Evolutionary conservation across 2,329 filamentous ascomycete species (phyloP), one percentile per base, ranked within the genome.

Genomic region (Rhynchosporium secalis): DNA sequence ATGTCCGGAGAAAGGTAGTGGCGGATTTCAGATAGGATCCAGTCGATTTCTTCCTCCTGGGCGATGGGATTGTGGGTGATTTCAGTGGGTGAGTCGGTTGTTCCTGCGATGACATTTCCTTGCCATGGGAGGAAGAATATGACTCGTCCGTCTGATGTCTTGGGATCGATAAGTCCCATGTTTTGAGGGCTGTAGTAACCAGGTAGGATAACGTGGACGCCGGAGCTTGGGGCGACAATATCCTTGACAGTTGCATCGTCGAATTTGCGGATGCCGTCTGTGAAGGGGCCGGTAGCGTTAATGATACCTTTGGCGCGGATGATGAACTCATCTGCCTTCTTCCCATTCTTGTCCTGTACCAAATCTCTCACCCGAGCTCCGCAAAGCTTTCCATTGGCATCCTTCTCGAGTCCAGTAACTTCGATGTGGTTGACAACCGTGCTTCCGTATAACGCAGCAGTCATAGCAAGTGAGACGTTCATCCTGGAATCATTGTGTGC

Each of bases 111-210:
- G 13, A 91, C 96, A 78, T 95, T 95, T 55, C 91, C 91, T 78
- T 96, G 91, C 92, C 92, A 96, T 28, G 92, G 92, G 46, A 96
- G 81, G 82, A 96, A 96, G 84, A 96, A 96, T 72, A 96, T 94
- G 56, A 96, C 92, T 74, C 92, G 86, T 26, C 92, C 92, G 72
- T 96, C 92, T 1, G 91, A 96, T 1, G 92, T 95, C 46, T 86
- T 86, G 4, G 92, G 91, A 71, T 96, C 92, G 70, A 96, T 90
- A 46, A 96, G 81, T 65, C 92, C 92, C 91, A 96, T 95, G 72
- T 92, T 88, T 26, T 87, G 83, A 48, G 91, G 91, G 70, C 88
- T 90, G 80, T 89, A 95, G 79, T 95, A 96, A 54, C 91, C 91
- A 28, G 92, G 92, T 2, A 96, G 84, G 67, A 96, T 89, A 65